Evolutionary conservation across 202 grass and related monocot species (phyloP).

Genomic region (Schoenoplectus tabernaemontani): DNA sequence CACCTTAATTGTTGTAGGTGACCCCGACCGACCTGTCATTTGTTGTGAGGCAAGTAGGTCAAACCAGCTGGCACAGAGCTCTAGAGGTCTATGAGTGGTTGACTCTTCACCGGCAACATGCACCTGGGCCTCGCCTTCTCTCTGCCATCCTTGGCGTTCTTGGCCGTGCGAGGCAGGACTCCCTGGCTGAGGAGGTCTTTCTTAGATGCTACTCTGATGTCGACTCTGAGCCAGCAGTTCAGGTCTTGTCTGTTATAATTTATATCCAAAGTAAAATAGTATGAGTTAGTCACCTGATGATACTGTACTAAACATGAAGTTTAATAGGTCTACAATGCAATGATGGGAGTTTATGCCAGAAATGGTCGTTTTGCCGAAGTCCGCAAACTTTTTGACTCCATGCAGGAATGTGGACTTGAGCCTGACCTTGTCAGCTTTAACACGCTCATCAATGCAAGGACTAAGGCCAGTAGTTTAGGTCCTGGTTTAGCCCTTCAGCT

Average conservation of each 20-base stretch:
- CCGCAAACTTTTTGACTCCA: conserved; percentile 50
- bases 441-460: conserved; percentile 82
- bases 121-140: conserved; percentile 57
- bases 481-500: conserved; percentile 53
- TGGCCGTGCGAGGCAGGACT: conserved; percentile 64
- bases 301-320: conserved; percentile 2
- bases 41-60: conserved; percentile 59
- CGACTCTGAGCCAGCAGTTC: conserved; percentile 44
- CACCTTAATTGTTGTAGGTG: conserved; percentile 15
- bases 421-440: conserved; percentile 95
- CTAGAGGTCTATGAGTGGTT: conserved; percentile 91
- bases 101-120: conserved; percentile 30
- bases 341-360: conserved; percentile 93
- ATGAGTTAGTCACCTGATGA: not conserved
- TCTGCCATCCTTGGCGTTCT: conserved; percentile 66
- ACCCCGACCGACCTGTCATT: conserved; percentile 54
- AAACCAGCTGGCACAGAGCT: conserved; percentile 55
- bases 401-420: conserved; percentile 57
- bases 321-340: conserved; percentile 65
- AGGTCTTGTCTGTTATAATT: conserved; percentile 17
- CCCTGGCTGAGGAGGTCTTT: conserved; percentile 62
- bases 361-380: conserved; percentile 51
- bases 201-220: conserved; percentile 30
- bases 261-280: not conserved
- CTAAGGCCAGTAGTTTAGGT: conserved; percentile 42